Evolutionary conservation across 306 rosid species (phyloP).

Genomic region (Inga laurina): DNA sequence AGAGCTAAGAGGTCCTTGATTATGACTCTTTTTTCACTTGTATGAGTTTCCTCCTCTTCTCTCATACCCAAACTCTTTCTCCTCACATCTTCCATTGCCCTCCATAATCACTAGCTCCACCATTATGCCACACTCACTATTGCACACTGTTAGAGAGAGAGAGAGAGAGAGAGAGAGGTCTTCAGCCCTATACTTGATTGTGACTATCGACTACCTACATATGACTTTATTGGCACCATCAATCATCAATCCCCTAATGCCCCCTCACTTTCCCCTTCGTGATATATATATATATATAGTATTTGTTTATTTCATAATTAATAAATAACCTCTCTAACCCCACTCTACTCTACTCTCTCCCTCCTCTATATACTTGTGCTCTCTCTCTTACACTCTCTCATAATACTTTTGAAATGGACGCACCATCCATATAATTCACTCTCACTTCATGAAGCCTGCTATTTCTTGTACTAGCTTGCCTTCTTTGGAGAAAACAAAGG

Average conservation of each 20-base stretch:
- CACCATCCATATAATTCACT: background rate
- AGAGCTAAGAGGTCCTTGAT: background rate
- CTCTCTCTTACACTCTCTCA: background rate
- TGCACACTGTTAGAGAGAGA: no score
- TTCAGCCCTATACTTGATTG: conserved; percentile 30
- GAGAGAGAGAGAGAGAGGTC: background rate
- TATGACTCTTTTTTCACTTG: background rate
- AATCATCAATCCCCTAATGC: conserved; percentile 33
- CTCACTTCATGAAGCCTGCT: background rate
- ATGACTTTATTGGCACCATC: conserved; percentile 17
- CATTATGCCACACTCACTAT: no score
- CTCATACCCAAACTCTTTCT: no score
- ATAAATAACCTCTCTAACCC: background rate
- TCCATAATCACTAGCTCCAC: no score
- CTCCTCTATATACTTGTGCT: background rate
- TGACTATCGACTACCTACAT: conserved; percentile 43
- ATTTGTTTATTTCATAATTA: background rate
- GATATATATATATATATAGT: no score
- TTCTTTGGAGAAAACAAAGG: conserved; percentile 32
- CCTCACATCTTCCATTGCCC: no score
- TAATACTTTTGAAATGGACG: background rate
- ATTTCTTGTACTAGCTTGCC: background rate
- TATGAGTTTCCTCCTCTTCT: no score
- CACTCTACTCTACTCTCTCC: background rate
- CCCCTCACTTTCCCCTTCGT: background rate